These are phyloP conservation scores for Microbotryum scabiosae DNA, from an alignment of 1,284 basidiomycete genomes.

Conservation along the genomic window DNA sequence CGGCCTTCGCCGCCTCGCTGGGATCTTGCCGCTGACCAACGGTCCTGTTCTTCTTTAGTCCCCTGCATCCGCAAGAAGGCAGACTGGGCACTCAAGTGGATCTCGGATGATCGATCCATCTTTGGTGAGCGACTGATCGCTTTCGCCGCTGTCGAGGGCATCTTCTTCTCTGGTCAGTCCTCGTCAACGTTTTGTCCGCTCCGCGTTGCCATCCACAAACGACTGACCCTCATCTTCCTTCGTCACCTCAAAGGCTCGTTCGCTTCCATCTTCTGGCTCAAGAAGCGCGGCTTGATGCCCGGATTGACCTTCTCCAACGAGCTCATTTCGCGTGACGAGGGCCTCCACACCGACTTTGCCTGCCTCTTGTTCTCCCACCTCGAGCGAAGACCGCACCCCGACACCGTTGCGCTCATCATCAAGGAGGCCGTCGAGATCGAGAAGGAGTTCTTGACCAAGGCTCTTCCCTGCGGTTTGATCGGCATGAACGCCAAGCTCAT, in stretches of 20 bases:
- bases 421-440: constrained; percentile 44
- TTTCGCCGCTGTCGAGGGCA: constrained; percentile 46
- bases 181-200: not conserved
- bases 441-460: constrained; percentile 42
- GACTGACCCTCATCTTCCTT: not conserved
- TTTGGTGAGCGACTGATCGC: constrained; percentile 45
- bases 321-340: constrained; percentile 46
- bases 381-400: constrained; percentile 42
- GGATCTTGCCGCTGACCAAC: not conserved
- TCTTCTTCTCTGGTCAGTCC: constrained; percentile 42
- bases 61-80: constrained; percentile 37
- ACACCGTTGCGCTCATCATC: constrained; percentile 42
- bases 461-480: constrained; percentile 41
- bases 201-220: not conserved
- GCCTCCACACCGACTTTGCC: constrained; percentile 46
- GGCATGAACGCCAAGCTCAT: constrained; percentile 42
- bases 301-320: constrained; percentile 44
- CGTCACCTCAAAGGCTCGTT: constrained; percentile 38
- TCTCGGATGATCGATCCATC: constrained; percentile 41
- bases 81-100: constrained; percentile 44
- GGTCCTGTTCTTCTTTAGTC: constrained; percentile 7
- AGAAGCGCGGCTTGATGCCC: constrained; percentile 47
- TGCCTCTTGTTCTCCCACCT: constrained; percentile 45
- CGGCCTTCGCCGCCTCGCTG: not conserved
- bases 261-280: constrained; percentile 46